Base-by-base conservation (phyloP, 2,329 filamentous ascomycete species). In the Fusarium sp. region DNA sequence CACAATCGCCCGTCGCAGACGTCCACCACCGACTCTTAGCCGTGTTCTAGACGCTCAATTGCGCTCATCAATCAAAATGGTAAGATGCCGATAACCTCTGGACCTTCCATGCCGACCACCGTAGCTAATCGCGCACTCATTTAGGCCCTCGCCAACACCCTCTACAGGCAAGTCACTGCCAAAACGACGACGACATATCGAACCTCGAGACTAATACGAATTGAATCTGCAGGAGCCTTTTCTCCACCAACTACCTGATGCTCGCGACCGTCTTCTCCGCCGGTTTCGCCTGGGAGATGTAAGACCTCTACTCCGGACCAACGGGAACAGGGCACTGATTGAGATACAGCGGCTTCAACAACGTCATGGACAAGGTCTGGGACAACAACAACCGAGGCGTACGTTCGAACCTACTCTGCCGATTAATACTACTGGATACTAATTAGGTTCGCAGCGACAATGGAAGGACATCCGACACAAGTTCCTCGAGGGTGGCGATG, bases 391-490 rank as follows among this genome's bases (percentile, higher is more conserved):
- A 99, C 90, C 88, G 87, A 78, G 96, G 96, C 77, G 95, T 98
- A 93, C 79, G 93, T 90, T 28, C 16, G 31, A 49, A 10, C 8
- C 16, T 19, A 41, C 16, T 6, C 39, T 19, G 21, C 2, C 26
- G 25, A 34, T 37, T 21, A 21, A 28, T 44, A 30, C 48, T 50
- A 48, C 30, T 41, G 50, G 52, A 51, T 72, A 70, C 79, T 81
- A 74, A 80, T 19, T 70, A 12, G 43, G 23, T 54, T 51, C 23
- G 30, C 71, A 98, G 95, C 93, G 95, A 79, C 95, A 98, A 97
- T 98, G 96, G 96, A 98, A 98, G 89, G 96, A 99, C 82, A 98
- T 99, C 86, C 95, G 97, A 85, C 85, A 90, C 82, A 91, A 88
- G 83, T 99, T 97, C 83, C 82, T 97, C 77, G 84, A 92, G 83